Evolutionary conservation across 805 yeast genomes (phyloP).

Genomic region (Suhomyces prunicola): DNA sequence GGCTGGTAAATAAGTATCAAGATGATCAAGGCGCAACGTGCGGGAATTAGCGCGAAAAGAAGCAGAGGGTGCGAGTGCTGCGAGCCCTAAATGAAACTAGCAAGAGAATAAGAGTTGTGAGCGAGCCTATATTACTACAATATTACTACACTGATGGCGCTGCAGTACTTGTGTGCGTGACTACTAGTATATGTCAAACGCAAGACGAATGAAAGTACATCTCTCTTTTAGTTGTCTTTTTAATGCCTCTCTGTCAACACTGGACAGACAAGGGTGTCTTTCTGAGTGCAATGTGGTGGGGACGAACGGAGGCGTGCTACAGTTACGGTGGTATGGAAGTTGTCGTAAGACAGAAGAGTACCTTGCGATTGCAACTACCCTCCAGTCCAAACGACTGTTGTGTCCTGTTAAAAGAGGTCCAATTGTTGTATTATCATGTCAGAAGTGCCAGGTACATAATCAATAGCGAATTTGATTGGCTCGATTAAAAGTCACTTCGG

Average conservation of each 20-base stretch:
- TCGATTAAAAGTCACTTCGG: background rate
- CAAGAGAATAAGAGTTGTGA: background rate
- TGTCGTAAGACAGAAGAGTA: background rate
- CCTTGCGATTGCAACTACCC: background rate
- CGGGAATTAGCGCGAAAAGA: background rate
- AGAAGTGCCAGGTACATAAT: background rate
- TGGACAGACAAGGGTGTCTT: background rate
- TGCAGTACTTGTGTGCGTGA: background rate
- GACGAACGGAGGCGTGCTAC: background rate
- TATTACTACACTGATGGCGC: background rate
- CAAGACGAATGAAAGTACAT: background rate
- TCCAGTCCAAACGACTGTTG: background rate
- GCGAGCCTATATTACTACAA: background rate
- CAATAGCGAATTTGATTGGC: conserved; percentile 3
- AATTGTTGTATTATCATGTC: background rate
- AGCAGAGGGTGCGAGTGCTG: background rate
- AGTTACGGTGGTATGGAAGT: background rate
- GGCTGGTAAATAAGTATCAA: background rate
- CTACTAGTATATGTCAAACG: background rate
- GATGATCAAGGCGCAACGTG: background rate
- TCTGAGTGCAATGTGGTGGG: background rate
- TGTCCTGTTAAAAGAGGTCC: background rate
- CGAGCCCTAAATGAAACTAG: background rate
- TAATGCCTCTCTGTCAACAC: background rate
- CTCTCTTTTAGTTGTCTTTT: background rate